A percentile compares a stretch with the other conserved stretches of the same genome.
Conservation (phyloP, 2,329 filamentous ascomycete species). For the Exophiala xenobiotica region DNA sequence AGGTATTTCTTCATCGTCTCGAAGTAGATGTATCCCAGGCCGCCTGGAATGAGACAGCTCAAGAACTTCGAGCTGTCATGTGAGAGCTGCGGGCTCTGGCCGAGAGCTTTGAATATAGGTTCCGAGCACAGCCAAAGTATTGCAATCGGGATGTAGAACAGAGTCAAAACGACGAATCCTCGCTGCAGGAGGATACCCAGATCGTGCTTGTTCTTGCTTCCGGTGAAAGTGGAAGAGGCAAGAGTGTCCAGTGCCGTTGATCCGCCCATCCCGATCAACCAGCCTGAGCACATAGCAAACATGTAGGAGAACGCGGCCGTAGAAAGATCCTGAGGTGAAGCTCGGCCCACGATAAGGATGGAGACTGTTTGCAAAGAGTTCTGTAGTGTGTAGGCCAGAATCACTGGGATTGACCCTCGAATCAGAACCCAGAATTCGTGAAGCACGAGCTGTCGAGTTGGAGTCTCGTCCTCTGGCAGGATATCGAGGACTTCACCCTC, state of each 20-base stretch:
- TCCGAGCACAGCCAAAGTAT: slow-evolving; percentile 74
- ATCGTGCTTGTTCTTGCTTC: slow-evolving; percentile 73
- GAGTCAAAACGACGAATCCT: slow-evolving; percentile 67
- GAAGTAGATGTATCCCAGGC: slow-evolving; percentile 84
- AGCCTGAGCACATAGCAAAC: slow-evolving; percentile 87
- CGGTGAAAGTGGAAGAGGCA: slow-evolving; percentile 78
- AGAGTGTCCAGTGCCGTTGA: slow-evolving; percentile 84
- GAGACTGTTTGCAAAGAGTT: slow-evolving; percentile 82
- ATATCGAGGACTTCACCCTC: slow-evolving; percentile 28
- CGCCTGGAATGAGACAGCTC: slow-evolving; percentile 72
- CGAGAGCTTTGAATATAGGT: slow-evolving; percentile 69
- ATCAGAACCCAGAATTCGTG: slow-evolving; percentile 67
- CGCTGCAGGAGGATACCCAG: slow-evolving; percentile 77
- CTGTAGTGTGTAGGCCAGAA: slow-evolving; percentile 80
- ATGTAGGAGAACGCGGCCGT: slow-evolving; percentile 87
- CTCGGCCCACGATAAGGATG: slow-evolving; percentile 74
- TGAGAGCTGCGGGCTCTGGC: slow-evolving; percentile 76
- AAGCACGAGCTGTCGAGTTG: slow-evolving; percentile 42
- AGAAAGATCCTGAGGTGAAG: slow-evolving; percentile 76
- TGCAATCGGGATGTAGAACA: slow-evolving; percentile 71
- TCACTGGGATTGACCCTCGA: slow-evolving; percentile 71
- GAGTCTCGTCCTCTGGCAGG: slow-evolving; percentile 29
- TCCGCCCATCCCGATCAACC: slow-evolving; percentile 81
- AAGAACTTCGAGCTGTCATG: slow-evolving; percentile 71
- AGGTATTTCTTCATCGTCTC: slow-evolving; percentile 68